Conservation (phyloP, 352 stramenopile species). For the Globisporangium paddicum region DNA sequence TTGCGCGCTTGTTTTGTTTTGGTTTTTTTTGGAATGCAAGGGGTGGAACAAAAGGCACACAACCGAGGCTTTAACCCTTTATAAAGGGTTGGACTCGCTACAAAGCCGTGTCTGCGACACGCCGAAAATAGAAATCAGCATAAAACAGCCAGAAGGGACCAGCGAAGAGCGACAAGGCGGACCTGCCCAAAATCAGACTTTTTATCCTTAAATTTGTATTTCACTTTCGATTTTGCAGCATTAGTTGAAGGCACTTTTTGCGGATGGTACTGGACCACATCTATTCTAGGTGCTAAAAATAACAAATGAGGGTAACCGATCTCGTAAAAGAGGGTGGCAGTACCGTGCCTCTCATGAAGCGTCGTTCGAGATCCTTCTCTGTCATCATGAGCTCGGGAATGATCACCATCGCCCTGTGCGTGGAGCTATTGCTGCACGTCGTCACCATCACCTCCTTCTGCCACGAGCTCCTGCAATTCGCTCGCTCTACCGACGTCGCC, state of each 20-base stretch:
- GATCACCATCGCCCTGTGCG: background rate
- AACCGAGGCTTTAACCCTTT: slow-evolving; percentile 5
- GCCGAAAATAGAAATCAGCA: background rate
- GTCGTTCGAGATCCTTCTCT: background rate
- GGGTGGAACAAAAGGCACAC: slow-evolving; percentile 5
- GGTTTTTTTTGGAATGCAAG: background rate
- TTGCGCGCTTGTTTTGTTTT: background rate
- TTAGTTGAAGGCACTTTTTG: background rate
- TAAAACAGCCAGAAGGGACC: background rate
- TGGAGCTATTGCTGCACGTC: background rate
- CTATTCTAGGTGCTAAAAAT: background rate
- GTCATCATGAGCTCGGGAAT: background rate
- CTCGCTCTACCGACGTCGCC: background rate
- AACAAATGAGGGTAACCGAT: background rate
- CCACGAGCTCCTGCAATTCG: background rate
- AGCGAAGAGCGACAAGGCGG: background rate
- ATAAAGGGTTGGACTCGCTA: slow-evolving; percentile 8
- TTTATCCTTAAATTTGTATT: background rate
- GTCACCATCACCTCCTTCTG: background rate
- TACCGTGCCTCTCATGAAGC: background rate
- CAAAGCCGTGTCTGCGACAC: background rate
- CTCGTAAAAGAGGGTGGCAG: background rate
- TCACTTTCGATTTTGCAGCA: background rate
- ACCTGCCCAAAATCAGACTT: background rate
- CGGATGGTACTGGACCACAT: background rate